Evolutionary conservation across 2,329 filamentous ascomycete genomes (phyloP), one percentile per base, ranked within the genome.

Genomic region (Exophiala oligosperma): DNA sequence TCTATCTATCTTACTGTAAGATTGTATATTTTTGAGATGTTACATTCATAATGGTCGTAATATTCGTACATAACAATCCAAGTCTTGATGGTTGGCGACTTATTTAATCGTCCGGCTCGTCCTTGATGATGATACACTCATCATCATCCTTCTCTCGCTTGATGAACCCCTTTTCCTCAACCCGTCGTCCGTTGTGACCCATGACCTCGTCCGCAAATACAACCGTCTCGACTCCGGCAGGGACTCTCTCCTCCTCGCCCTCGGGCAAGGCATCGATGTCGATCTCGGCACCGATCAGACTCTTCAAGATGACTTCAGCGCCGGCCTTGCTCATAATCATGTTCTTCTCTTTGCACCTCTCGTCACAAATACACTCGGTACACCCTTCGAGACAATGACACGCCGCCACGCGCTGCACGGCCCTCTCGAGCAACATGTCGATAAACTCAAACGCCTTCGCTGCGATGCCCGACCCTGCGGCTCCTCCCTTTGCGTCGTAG

Each of bases 391-490:
- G 74, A 69, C 92, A 97, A 40, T 80, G 77, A 68, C 94, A 99
- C 1, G 78, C 80, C 68, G 90, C 86, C 4, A 97, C 86, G 6
- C 94, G 81, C 56, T 84, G 80, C 38, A 94, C 81, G 0, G 92
- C 93, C 69, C 92, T 88, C 21, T 77, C 77, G 1, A 97, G 80
- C 35, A 97, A 76, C 35, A 88, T 72, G 68, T 96, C 91, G 21
- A 96, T 81, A 69, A 96, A 95, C 68, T 97, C 93, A 68, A 97
- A 97, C 0, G 92, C 93, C 71, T 96, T 97, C 40, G 88, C 90
- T 61, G 89, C 91, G 66, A 97, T 95, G 0, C 94, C 94, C 0
- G 85, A 89, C 0, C 93, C 93, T 44, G 84, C 83, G 0, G 89
- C 82, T 0, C 93, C 93, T 6, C 94, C 94, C 73, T 96, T 96